A percentile compares a stretch with the other conserved stretches of the same genome.
phyloP scores from a whole-genome alignment of 345 rosid species.

The Syzygium aqueum region DNA sequence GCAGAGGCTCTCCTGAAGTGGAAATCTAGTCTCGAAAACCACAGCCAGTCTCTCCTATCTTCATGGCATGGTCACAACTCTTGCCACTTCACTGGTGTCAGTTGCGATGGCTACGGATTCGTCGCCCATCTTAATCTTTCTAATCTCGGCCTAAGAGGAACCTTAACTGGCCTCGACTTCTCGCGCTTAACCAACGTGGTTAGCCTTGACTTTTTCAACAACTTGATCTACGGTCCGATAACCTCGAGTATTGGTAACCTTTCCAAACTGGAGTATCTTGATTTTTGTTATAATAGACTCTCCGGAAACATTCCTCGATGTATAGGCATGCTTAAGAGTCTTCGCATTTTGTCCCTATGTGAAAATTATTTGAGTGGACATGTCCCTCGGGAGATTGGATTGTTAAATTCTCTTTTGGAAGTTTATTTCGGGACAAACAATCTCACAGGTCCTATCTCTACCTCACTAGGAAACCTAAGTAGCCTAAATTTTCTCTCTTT shows the following conservation, averaged over 20 bases:
- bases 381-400: too few relatives aligned
- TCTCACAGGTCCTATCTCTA: background rate
- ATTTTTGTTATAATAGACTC: background rate
- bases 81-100: fast-evolving
- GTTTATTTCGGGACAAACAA: background rate
- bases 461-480: background rate
- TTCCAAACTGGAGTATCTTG: background rate
- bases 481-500: too few relatives aligned
- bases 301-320: background rate
- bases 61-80: background rate
- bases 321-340: background rate
- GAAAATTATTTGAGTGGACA: too few relatives aligned
- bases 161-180: background rate
- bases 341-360: fast-evolving
- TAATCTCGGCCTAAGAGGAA: background rate
- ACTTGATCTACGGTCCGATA: background rate
- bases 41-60: background rate
- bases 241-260: background rate
- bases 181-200: fast-evolving
- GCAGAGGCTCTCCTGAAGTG: background rate
- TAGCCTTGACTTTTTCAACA: background rate
- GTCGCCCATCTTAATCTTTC: background rate
- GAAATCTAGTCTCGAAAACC: background rate
- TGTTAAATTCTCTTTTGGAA: background rate
- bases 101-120: fast-evolving